These are phyloP conservation scores for Coleophoma cylindrospora DNA, from an alignment of 2,329 filamentous ascomycete genomes.

Conservation along the genomic window DNA sequence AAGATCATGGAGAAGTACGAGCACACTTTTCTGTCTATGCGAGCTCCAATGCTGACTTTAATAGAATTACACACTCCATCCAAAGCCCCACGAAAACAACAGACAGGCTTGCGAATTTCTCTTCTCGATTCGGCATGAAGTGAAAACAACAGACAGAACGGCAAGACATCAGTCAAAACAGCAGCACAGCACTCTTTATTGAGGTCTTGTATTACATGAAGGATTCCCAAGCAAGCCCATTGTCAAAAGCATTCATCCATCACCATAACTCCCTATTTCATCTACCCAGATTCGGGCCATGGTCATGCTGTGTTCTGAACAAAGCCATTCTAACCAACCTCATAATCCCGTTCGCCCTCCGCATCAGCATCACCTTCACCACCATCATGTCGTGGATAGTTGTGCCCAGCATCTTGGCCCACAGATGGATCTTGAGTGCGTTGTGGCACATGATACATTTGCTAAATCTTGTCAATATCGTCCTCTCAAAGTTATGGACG, in stretches of 20 bases:
- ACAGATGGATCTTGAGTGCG: constrained; percentile 30
- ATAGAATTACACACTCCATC: constrained; percentile 59
- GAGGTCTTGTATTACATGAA: too few species aligned
- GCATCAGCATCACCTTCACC: constrained; percentile 37
- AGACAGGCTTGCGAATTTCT: constrained; percentile 66
- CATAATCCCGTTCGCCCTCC: constrained; percentile 38
- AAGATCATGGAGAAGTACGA: constrained; percentile 84
- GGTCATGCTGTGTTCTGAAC: not conserved
- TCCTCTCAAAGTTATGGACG: not conserved
- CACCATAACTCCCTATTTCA: not conserved
- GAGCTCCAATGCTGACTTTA: constrained; percentile 6
- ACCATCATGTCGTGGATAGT: constrained; percentile 32
- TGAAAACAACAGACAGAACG: constrained; percentile 15
- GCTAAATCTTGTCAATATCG: constrained; percentile 17
- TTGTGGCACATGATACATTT: constrained; percentile 34
- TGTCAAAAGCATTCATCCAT: not conserved
- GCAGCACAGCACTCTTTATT: too few species aligned
- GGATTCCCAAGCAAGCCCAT: too few species aligned
- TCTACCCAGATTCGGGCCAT: not conserved
- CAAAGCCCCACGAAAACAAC: constrained; percentile 48
- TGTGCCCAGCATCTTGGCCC: constrained; percentile 29
- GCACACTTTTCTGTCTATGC: not conserved
- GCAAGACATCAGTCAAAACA: too few species aligned
- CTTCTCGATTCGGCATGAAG: constrained; percentile 69
- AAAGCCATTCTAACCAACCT: constrained; percentile 26